These are phyloP conservation scores for Ramichloridium luteum DNA, from an alignment of 2,329 filamentous ascomycete genomes.

Conservation along the genomic window DNA sequence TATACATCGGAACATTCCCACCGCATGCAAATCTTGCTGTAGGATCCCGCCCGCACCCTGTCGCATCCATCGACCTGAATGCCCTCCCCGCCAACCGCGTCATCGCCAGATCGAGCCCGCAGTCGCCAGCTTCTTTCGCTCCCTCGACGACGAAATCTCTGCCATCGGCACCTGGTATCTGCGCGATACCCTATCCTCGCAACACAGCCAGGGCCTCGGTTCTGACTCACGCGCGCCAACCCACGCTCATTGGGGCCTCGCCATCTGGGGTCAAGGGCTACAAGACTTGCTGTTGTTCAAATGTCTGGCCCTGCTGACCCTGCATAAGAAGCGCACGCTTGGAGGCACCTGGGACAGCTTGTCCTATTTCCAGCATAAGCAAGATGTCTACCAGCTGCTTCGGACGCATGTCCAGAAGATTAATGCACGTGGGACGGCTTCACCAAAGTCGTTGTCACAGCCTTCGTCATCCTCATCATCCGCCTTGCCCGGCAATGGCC, in stretches of 20 bases:
- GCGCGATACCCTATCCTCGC: neutral
- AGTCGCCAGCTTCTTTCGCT: neutral
- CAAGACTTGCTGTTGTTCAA: conserved; percentile 1
- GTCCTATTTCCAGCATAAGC: neutral
- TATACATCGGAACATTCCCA: neutral
- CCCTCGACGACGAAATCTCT: neutral
- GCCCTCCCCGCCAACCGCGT: neutral
- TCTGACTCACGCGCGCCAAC: neutral
- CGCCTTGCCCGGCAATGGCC: neutral
- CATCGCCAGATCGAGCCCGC: neutral
- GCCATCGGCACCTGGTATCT: conserved; percentile 1
- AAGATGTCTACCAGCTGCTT: conserved; percentile 1
- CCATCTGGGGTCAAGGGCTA: conserved; percentile 1
- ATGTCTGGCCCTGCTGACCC: neutral
- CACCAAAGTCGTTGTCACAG: no score
- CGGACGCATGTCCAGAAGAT: neutral
- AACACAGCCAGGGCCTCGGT: neutral
- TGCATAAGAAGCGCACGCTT: conserved; percentile 1
- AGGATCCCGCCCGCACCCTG: neutral
- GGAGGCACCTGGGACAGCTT: neutral
- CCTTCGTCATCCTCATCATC: neutral
- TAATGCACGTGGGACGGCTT: neutral
- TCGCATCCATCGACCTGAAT: no score
- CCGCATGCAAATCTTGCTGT: no score
- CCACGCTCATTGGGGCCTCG: neutral